Base-by-base conservation (phyloP, 2,329 filamentous ascomycete species). In the Cadophora sp. region DNA sequence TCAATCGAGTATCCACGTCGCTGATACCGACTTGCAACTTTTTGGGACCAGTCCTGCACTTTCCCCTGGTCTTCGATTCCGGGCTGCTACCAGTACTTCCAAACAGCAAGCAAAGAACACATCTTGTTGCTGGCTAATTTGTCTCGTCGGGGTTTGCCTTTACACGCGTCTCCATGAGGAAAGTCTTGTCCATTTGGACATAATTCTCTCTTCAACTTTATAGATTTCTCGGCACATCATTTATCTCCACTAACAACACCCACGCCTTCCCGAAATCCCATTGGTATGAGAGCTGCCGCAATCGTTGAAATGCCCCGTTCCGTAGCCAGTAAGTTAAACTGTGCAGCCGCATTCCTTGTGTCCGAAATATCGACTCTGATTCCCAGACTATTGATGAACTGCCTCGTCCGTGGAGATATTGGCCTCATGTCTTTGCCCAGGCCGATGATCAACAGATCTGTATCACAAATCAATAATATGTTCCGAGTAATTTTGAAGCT, bases 251-350 rank as follows among this genome's bases (percentile, higher is more conserved):
- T 64, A 22, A 58, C 37, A 46, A 71, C 64, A 31, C 66, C 66
- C 27, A 66, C 40, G 5, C 70, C 74, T 68, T 92, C 91, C 74
- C 84, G 87, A 92, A 93, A 97, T 1, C 93, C 94, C 64, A 96
- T 85, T 0, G 94, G 94, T 79, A 98, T 87, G 80, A 99, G 79
- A 11, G 94, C 95, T 1, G 93, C 95, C 31, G 94, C 95, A 70
- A 98, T 89, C 75, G 95, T 91, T 24, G 89, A 85, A 6, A 96
- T 89, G 1, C 96, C 95, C 62, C 96, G 85, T 82, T 99, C 96
- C 22, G 94, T 98, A n/a, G 94, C 95, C 65, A 99, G 82, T 76
- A 99, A 79, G 78, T 99, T 99, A 80, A 96, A 99, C 79, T 97
- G 94, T 40, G 94, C 91, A 1, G 95, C 93, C 9, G 96, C 96